Evolutionary conservation across 164 flowering plant species (phyloP).

Genomic region (Pachysandra terminalis): DNA sequence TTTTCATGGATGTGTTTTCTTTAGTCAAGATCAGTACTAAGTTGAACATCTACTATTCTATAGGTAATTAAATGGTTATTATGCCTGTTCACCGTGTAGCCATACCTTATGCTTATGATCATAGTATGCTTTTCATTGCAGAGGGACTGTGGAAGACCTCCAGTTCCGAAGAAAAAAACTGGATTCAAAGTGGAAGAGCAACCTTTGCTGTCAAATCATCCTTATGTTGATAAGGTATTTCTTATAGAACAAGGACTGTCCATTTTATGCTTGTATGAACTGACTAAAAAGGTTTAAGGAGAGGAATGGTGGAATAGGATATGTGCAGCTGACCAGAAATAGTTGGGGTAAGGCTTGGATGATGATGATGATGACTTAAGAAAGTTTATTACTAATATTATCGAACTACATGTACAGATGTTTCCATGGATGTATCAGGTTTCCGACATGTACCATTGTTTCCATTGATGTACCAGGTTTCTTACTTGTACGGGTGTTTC

Average conservation of each 20-base stretch:
- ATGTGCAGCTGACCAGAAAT: too few species aligned
- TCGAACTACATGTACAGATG: background rate
- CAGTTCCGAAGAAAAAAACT: slow-evolving; percentile 69
- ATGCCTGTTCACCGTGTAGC: background rate
- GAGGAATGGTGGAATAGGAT: too few species aligned
- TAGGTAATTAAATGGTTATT: background rate
- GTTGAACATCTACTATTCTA: background rate
- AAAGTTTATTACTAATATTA: too few species aligned
- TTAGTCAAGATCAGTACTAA: background rate
- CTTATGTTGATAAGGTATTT: slow-evolving; percentile 86
- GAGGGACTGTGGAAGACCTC: slow-evolving; percentile 96
- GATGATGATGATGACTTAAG: background rate
- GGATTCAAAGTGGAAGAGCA: slow-evolving; percentile 76
- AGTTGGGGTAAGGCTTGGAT: too few species aligned
- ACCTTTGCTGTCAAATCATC: slow-evolving; percentile 77
- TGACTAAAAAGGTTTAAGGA: too few species aligned
- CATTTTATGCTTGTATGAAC: background rate
- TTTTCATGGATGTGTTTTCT: background rate
- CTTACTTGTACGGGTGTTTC: too few species aligned
- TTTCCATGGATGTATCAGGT: background rate
- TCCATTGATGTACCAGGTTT: too few species aligned
- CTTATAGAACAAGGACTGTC: background rate
- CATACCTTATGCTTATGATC: background rate
- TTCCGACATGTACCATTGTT: background rate
- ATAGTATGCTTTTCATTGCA: slow-evolving; percentile 27